Evolutionary conservation across 108 stramenopile species (phyloP).

Genomic region (Cylindrotheca fusiformis): DNA sequence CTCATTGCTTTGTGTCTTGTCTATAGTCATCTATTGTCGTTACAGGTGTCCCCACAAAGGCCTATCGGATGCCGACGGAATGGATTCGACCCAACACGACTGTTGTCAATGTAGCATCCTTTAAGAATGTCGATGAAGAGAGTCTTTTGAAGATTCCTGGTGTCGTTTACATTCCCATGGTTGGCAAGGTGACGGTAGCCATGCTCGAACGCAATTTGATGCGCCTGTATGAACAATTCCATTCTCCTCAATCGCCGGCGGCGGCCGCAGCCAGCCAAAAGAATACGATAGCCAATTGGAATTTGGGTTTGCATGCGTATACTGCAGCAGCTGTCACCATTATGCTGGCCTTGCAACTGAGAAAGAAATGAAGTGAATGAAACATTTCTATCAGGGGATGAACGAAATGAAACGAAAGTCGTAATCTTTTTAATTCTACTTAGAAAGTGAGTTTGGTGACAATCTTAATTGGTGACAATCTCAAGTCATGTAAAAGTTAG

Average conservation of each 20-base stretch:
- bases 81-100: conserved; percentile 92
- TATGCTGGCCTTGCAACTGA: conserved; percentile 40
- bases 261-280: not conserved
- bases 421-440: too few species aligned
- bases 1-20: not conserved
- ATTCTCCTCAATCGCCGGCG: conserved; percentile 35
- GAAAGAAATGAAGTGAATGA: conserved; percentile 10
- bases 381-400: too few species aligned
- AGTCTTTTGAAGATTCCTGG: conserved; percentile 79
- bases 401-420: too few species aligned
- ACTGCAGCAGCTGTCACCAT: conserved; percentile 69
- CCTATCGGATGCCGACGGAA: conserved; percentile 86
- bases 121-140: conserved; percentile 95
- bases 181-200: conserved; percentile 96
- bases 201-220: conserved; percentile 94
- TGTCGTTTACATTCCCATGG: conserved; percentile 90
- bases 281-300: conserved; percentile 4
- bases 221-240: conserved; percentile 91
- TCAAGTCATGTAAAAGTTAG: too few species aligned
- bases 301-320: conserved; percentile 57
- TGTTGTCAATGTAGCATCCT: conserved; percentile 94
- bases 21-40: conserved; percentile 83
- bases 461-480: too few species aligned
- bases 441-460: too few species aligned
- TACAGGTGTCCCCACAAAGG: conserved; percentile 91